Percentiles rank a stretch among this genome's conserved stretches.
These are phyloP conservation scores for Theileria orientalis DNA, from an alignment of 169 alveolate species.

Conservation along the genomic window DNA sequence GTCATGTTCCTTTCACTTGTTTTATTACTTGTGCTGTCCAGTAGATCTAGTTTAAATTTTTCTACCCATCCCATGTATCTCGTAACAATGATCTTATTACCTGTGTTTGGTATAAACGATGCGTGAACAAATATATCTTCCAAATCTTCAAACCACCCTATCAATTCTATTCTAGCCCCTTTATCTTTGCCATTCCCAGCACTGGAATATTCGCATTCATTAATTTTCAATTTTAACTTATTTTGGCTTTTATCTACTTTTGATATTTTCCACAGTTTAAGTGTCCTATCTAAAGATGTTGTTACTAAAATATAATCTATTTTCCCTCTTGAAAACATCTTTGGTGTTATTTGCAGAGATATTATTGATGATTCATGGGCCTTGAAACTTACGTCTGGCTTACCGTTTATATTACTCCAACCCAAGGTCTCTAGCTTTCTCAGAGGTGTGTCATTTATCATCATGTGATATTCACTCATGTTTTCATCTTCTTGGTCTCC, in stretches of 20 bases:
- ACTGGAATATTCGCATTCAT: not conserved
- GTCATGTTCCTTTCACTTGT: not conserved
- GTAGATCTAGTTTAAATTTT: constrained; percentile 3
- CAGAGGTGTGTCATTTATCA: too few species aligned
- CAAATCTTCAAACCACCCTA: not conserved
- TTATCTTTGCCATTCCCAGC: not conserved
- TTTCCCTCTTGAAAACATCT: not conserved
- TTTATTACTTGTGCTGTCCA: not conserved
- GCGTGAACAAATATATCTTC: not conserved
- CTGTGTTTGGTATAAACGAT: not conserved
- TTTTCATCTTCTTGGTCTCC: too few species aligned
- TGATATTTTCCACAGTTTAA: not conserved
- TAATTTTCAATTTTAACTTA: too few species aligned
- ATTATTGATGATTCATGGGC: not conserved
- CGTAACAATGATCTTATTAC: constrained; percentile 24
- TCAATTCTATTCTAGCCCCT: not conserved
- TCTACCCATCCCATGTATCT: constrained; percentile 19
- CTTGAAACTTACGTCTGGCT: not conserved
- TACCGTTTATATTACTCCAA: not conserved
- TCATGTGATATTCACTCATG: too few species aligned
- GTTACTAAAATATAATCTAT: not conserved
- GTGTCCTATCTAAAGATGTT: not conserved
- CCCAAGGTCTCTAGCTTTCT: not conserved
- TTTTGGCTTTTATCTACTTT: not conserved
- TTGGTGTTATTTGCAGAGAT: not conserved